These are phyloP conservation scores for Lactifluus pinguis DNA, from an alignment of 768 basidiomycete genomes.

Conservation along the genomic window DNA sequence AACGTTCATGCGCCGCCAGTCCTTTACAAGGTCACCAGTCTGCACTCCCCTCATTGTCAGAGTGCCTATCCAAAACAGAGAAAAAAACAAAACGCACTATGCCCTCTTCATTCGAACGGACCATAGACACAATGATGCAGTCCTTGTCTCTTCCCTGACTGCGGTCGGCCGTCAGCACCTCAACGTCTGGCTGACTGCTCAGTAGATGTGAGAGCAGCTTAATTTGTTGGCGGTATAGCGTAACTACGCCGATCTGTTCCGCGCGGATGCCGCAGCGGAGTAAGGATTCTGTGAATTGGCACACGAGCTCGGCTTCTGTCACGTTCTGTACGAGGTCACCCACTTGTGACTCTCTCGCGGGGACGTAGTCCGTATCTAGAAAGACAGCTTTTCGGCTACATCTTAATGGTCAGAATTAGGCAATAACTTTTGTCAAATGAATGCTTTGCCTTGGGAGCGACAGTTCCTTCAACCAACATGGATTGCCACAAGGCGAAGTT, in stretches of 20 bases:
- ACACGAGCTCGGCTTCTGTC: slow-evolving; percentile 60
- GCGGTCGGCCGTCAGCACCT: slow-evolving; percentile 86
- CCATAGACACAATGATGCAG: slow-evolving; percentile 87
- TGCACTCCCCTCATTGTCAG: slow-evolving; percentile 24
- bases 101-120: slow-evolving; percentile 73
- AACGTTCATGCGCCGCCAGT: slow-evolving; percentile 96
- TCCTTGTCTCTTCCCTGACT: slow-evolving; percentile 96
- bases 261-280: slow-evolving; percentile 53
- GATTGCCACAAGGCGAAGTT: slow-evolving; percentile 26
- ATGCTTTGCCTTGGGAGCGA: slow-evolving; percentile 50
- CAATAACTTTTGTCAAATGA: neutral
- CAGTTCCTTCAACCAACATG: slow-evolving; percentile 67
- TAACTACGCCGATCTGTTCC: slow-evolving; percentile 78
- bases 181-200: slow-evolving; percentile 46
- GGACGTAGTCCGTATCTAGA: slow-evolving; percentile 82
- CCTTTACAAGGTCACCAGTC: slow-evolving; percentile 89
- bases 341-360: slow-evolving; percentile 70
- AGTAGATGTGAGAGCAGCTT: slow-evolving; percentile 73
- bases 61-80: neutral
- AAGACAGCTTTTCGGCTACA: slow-evolving; percentile 79
- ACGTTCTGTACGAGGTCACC: slow-evolving; percentile 90
- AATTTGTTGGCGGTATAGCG: slow-evolving; percentile 91
- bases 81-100: slow-evolving; percentile 45
- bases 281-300: slow-evolving; percentile 61
- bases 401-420: neutral